Conservation (phyloP, 1,284 basidiomycete genomes). For the Cerioporus squamosus region DNA sequence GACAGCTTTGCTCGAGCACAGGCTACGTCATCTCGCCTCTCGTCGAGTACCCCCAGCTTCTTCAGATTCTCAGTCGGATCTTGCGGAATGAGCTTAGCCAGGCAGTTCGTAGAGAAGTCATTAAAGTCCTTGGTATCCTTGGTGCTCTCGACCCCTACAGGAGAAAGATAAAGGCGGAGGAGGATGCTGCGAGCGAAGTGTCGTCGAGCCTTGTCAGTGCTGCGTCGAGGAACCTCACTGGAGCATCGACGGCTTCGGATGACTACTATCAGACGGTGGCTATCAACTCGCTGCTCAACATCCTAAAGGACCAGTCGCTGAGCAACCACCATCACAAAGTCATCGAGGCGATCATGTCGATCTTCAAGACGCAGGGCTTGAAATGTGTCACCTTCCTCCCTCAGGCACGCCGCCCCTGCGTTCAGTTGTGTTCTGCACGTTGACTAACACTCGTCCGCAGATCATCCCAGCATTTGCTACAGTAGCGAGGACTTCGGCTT, state of each 20-base stretch:
- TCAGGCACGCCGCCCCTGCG: slow-evolving; percentile 58
- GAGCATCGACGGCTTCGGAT: slow-evolving; percentile 67
- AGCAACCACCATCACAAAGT: slow-evolving; percentile 90
- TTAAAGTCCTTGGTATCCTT: slow-evolving; percentile 94
- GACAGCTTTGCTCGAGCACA: slow-evolving; percentile 95
- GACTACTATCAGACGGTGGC: slow-evolving; percentile 99
- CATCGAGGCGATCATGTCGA: slow-evolving; percentile 99
- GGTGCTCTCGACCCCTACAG: slow-evolving; percentile 98
- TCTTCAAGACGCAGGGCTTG: slow-evolving; percentile 97
- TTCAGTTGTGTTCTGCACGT: neutral
- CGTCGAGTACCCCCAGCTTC: slow-evolving; percentile 88
- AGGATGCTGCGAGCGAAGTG: slow-evolving; percentile 77
- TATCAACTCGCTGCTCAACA: slow-evolving; percentile 87
- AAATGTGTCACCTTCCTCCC: slow-evolving; percentile 97
- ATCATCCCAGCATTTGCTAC: slow-evolving; percentile 96
- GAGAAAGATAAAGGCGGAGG: slow-evolving; percentile 83
- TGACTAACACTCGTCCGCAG: slow-evolving; percentile 43
- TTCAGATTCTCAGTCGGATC: slow-evolving; percentile 89
- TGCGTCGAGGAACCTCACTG: slow-evolving; percentile 29
- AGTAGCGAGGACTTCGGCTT: slow-evolving; percentile 85
- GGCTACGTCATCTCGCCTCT: slow-evolving; percentile 94
- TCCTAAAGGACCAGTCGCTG: slow-evolving; percentile 89
- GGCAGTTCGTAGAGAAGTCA: slow-evolving; percentile 84
- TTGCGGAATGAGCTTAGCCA: slow-evolving; percentile 83
- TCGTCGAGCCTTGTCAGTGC: slow-evolving; percentile 65